Evolutionary conservation across 805 yeast genomes (phyloP).

Genomic region (Candida tibetensis): DNA sequence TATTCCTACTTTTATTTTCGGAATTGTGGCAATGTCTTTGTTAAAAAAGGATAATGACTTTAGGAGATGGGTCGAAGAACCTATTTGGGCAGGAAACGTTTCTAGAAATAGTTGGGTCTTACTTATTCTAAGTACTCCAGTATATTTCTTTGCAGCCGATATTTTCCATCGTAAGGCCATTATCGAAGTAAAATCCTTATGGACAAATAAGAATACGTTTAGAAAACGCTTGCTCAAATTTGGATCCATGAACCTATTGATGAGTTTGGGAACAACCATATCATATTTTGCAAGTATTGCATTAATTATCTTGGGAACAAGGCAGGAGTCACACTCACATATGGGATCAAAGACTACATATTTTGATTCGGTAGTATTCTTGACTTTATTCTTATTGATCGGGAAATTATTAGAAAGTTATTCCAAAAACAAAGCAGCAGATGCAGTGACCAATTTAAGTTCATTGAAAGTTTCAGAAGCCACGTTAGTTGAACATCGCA

Average conservation of each 20-base stretch:
- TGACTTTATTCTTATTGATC: slow-evolving; percentile 66
- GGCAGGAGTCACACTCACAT: slow-evolving; percentile 16
- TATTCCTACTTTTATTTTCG: slow-evolving; percentile 67
- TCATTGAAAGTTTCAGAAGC: slow-evolving; percentile 51
- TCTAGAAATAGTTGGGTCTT: slow-evolving; percentile 64
- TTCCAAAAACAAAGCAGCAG: slow-evolving; percentile 66
- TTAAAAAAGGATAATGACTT: slow-evolving; percentile 41
- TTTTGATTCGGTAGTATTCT: slow-evolving; percentile 76
- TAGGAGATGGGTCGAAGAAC: slow-evolving; percentile 55
- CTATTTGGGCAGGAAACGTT: slow-evolving; percentile 62
- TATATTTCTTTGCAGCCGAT: slow-evolving; percentile 72
- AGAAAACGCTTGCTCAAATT: slow-evolving; percentile 57
- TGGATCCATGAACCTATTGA: slow-evolving; percentile 75
- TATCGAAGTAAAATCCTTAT: slow-evolving; percentile 54
- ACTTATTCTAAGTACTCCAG: slow-evolving; percentile 65
- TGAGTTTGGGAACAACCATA: slow-evolving; percentile 70
- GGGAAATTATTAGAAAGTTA: slow-evolving; percentile 68
- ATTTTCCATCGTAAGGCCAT: slow-evolving; percentile 67
- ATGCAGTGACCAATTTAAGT: slow-evolving; percentile 55
- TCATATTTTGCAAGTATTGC: slow-evolving; percentile 69
- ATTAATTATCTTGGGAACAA: slow-evolving; percentile 47
- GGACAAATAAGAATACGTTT: slow-evolving; percentile 56
- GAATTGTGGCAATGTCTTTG: slow-evolving; percentile 67
- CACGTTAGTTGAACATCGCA: slow-evolving; percentile 34
- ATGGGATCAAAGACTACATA: slow-evolving; percentile 60